Evolutionary conservation across 768 basidiomycete species (phyloP), one percentile per base, ranked within the genome.

Genomic region (Trametes punicea): DNA sequence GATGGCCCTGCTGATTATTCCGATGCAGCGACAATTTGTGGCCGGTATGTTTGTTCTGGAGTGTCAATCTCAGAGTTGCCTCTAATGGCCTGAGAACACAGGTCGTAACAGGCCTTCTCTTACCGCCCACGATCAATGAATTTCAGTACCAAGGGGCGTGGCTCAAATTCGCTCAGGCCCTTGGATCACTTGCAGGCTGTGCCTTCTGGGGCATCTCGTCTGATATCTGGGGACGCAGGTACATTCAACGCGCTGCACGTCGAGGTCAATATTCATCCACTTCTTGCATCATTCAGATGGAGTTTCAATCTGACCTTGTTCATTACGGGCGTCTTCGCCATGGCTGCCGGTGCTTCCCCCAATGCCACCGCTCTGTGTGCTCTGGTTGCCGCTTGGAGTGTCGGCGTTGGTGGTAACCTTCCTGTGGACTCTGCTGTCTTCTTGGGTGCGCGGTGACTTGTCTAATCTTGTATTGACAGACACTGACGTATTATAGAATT

Each of bases 361-460:
- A 79, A 81, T 63, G 79, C 71, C 48, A 57, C 78, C 26, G 69
- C 83, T 0, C 67, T 87, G 21, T 77, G 78, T 51, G 74, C 80
- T 3, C 69, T 86, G 27, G 70, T 79, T 0, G 79, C 83, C 1
- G 71, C 81, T 1, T 81, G 82, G 76, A 81, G 82, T n/a, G 71
- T 87, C 20, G 86, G 86, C 1, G 85, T 87, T 4, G 86, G 86
- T 26, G 87, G 87, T 48, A 86, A 87, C 61, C 68, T 90, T 7
- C 87, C 87, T 0, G 87, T 90, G 0, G 88, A 90, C 63, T 84
- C 83, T 31, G 83, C 88, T 0, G 80, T 90, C 21, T 90, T 90
- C 69, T 75, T 90, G 7, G 88, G 84, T 84, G 38, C 38, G 75
- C 68, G 3, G 34, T 27, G 5, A 11, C 7, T 25, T 7, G 7